These are phyloP conservation scores for Hymenoscyphus scutula DNA, from an alignment of 2,329 filamentous ascomycete species.

Conservation along the genomic window DNA sequence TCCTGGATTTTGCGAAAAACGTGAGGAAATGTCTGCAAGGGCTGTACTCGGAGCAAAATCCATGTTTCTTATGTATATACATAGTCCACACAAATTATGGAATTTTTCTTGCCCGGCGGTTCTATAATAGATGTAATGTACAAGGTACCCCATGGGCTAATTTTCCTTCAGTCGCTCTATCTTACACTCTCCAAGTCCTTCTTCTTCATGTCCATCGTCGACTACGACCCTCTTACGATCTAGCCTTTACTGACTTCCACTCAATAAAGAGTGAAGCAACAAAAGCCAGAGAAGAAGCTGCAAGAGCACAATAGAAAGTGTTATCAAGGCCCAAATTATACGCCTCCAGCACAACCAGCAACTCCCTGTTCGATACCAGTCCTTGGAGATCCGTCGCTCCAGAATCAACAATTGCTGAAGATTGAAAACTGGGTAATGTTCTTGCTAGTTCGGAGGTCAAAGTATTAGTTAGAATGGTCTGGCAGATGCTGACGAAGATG, in stretches of 20 bases:
- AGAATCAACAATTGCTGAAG: constrained; percentile 48
- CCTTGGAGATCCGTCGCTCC: constrained; percentile 52
- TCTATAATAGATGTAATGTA: no score
- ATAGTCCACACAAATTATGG: no score
- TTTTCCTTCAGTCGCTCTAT: no score
- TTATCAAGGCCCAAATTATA: constrained; percentile 55
- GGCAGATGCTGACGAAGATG: constrained; percentile 61
- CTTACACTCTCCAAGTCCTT: no score
- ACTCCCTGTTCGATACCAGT: constrained; percentile 44
- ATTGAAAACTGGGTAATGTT: constrained; percentile 46
- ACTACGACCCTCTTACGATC: no score
- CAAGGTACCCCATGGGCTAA: no score
- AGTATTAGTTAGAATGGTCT: constrained; percentile 66
- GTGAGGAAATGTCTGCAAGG: no score
- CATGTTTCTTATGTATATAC: no score
- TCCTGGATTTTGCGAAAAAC: no score
- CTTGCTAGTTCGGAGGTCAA: constrained; percentile 50
- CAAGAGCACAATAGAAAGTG: constrained; percentile 53
- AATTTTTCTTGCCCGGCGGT: no score
- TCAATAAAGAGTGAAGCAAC: constrained; percentile 48
- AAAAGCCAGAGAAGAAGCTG: constrained; percentile 48
- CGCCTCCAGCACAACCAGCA: constrained; percentile 50
- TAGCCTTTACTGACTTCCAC: constrained; percentile 53
- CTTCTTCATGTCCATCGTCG: no score
- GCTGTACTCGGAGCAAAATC: no score